phyloP scores from a whole-genome alignment of 768 basidiomycete species.

The Hebeloma cylindrosporum region DNA sequence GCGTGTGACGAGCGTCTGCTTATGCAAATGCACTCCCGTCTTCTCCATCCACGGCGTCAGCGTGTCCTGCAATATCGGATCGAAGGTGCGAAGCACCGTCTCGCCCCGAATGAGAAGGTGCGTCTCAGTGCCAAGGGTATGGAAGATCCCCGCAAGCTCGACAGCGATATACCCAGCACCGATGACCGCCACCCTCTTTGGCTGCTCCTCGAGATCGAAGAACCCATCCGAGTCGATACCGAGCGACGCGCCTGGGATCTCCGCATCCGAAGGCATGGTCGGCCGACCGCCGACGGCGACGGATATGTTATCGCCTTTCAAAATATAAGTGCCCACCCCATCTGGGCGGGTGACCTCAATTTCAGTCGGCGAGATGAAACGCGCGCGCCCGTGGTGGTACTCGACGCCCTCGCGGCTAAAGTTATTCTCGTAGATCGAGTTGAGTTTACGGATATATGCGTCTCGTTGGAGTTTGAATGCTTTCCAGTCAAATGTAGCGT shows the following conservation, averaged over 20 bases:
- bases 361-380: constrained; percentile 64
- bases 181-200: constrained; percentile 89
- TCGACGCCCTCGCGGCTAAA: constrained; percentile 87
- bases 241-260: constrained; percentile 86
- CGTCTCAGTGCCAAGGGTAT: constrained; percentile 88
- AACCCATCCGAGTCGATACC: constrained; percentile 96
- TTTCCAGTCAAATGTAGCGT: constrained; percentile 82
- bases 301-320: constrained; percentile 76
- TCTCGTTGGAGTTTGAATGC: constrained; percentile 93
- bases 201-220: constrained; percentile 88
- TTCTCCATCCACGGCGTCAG: constrained; percentile 92
- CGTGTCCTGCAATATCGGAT: constrained; percentile 79
- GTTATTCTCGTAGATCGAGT: constrained; percentile 90
- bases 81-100: constrained; percentile 90
- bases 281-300: constrained; percentile 89
- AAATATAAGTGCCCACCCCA: constrained; percentile 61
- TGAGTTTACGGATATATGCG: constrained; percentile 88
- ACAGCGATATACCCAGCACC: constrained; percentile 99
- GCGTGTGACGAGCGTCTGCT: constrained; percentile 67
- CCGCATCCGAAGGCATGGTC: constrained; percentile 69
- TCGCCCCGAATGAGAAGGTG: constrained; percentile 91
- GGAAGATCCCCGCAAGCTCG: constrained; percentile 93
- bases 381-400: constrained; percentile 76
- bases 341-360: constrained; percentile 74
- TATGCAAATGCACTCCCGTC: constrained; percentile 89